Percentiles rank a stretch among this genome's conserved stretches.
Evolutionary conservation across 495 filamentous ascomycete species (phyloP).

Genomic region (Tuber microsphaerosporum): DNA sequence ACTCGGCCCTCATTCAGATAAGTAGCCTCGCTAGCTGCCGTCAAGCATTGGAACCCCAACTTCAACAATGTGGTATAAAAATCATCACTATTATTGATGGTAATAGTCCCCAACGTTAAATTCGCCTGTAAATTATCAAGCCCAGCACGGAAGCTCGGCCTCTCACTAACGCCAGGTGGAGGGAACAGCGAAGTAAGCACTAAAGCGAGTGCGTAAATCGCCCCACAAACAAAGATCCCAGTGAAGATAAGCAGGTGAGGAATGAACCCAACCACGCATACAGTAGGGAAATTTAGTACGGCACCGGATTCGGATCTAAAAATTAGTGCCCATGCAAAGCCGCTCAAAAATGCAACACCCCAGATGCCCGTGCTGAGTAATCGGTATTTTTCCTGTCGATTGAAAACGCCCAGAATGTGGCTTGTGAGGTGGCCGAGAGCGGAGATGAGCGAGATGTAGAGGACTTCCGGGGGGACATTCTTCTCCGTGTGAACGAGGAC

Average conservation of each 20-base stretch:
- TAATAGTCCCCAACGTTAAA: conserved; percentile 68
- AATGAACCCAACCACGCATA: conserved; percentile 90
- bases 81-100: conserved; percentile 76
- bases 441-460: conserved; percentile 80
- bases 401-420: conserved; percentile 70
- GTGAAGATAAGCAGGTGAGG: conserved; percentile 77
- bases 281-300: conserved; percentile 76
- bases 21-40: conserved; percentile 88
- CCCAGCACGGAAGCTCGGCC: conserved; percentile 26
- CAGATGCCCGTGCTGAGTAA: conserved; percentile 81
- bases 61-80: conserved; percentile 88
- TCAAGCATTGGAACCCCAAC: conserved; percentile 76
- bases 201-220: conserved; percentile 71
- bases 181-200: conserved; percentile 66
- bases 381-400: conserved; percentile 67
- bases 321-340: conserved; percentile 42
- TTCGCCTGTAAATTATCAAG: conserved; percentile 83
- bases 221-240: conserved; percentile 65
- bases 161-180: conserved; percentile 52
- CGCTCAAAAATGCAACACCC: conserved; percentile 64
- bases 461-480: conserved; percentile 83
- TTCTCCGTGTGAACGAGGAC: conserved; percentile 37
- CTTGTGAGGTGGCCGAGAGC: conserved; percentile 81
- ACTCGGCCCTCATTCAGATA: conserved; percentile 81
- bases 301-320: conserved; percentile 41